These are phyloP conservation scores for Buxus sempervirens DNA, from an alignment of 164 flowering plant genomes.

Conservation along the genomic window DNA sequence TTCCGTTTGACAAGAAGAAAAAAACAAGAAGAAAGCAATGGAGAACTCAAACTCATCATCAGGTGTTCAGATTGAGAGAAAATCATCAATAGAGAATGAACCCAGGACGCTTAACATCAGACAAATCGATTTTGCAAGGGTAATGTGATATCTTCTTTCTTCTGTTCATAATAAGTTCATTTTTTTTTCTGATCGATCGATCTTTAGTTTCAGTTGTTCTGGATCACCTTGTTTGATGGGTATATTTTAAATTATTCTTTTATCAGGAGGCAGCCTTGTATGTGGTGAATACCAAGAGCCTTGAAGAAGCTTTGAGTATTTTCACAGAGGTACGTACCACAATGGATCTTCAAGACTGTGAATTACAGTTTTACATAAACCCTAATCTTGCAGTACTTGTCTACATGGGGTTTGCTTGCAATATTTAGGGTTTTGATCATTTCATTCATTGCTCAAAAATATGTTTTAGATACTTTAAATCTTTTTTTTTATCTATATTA, in stretches of 20 bases:
- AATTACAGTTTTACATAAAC: too few relatives aligned
- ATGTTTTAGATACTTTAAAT: not conserved
- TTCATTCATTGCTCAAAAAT: not conserved
- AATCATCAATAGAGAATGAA: constrained; percentile 48
- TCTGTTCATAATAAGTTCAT: too few relatives aligned
- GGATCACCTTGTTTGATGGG: too few relatives aligned
- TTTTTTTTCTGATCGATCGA: not conserved
- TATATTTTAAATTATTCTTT: not conserved
- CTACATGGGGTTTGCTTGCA: too few relatives aligned
- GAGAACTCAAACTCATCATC: constrained; percentile 5
- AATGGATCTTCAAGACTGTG: too few relatives aligned
- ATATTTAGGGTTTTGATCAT: too few relatives aligned
- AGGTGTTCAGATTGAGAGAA: constrained; percentile 26
- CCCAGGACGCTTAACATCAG: constrained; percentile 42
- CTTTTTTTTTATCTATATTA: not conserved
- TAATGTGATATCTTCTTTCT: constrained; percentile 9
- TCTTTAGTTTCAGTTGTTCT: not conserved
- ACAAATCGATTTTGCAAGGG: constrained; percentile 49
- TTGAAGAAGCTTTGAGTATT: constrained; percentile 44
- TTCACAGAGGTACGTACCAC: constrained; percentile 56
- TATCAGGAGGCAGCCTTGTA: constrained; percentile 44
- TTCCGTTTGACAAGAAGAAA: too few relatives aligned
- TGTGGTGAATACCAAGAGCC: constrained; percentile 36
- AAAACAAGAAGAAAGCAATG: constrained; percentile 9
- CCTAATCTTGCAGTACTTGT: too few relatives aligned